Evolutionary conservation across 495 filamentous ascomycete genomes (phyloP), one percentile per base, ranked within the genome.

Genomic region (Ramalina intermedia): DNA sequence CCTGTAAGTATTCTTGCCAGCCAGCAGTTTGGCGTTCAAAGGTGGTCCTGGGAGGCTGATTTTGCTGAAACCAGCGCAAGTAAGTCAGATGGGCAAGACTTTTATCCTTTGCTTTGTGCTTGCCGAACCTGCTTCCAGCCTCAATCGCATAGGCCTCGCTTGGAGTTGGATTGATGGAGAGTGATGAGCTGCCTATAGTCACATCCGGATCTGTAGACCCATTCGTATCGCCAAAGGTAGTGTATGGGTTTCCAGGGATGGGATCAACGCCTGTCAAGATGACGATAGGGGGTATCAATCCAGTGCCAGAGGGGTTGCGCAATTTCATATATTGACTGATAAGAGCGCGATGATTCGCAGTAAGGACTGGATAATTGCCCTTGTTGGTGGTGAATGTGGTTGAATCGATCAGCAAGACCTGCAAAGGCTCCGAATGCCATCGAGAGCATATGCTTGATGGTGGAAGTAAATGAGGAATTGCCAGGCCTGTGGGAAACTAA

Each of bases 341-440:
- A 41, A 94, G 63, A 8, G 72, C 69, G 61, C 95, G 89, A 48
- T 96, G 87, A 33, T 73, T 57, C 52, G 81, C 88, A 18, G 78
- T 81, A n/a, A 99, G 72, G 11, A 88, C 81, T 1, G 87, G 89
- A 52, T 84, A 82, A 38, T 87, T 85, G 50, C 81, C 79, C 39
- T 75, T 73, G 61, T 96, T 96, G 36, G 71, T 72, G 40, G 84
- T 70, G 55, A 96, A 99, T 0, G 75, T 72, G 0, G 71, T 71
- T 6, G 70, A 67, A 20, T 77, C 69, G 26, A 95, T 70, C 1
- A 78, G 76, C 1, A 99, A 69, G 46, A 93, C 72, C 47, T 87
- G 84, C 3, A 96, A 69, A 18, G 91, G 89, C 55, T 99, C 91
- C 1, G 85, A 82, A 65, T 87, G 89, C 91, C 91, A 99, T n/a